phyloP scores from a whole-genome alignment of 2,329 filamentous ascomycete species.

The Colletotrichum spaethianum region DNA sequence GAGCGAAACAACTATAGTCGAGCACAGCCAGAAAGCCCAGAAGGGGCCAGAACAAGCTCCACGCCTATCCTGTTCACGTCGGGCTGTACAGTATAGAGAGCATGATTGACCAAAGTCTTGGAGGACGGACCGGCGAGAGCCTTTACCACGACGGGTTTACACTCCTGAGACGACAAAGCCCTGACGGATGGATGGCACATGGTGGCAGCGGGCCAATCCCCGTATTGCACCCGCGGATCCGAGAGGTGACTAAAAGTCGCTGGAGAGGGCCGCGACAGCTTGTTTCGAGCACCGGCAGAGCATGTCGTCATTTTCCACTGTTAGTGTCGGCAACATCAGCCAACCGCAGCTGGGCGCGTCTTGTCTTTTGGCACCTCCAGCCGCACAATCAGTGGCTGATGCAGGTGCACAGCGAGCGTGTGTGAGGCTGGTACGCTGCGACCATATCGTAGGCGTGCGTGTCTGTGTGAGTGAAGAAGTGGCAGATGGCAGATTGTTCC shows the following conservation, averaged over 20 bases:
- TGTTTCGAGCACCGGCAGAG: slow-evolving; percentile 5
- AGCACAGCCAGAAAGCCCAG: not conserved
- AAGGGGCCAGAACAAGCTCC: not conserved
- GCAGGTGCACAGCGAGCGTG: not conserved
- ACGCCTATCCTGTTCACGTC: slow-evolving; percentile 8
- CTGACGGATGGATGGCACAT: not conserved
- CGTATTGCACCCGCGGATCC: not conserved
- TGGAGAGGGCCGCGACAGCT: slow-evolving; percentile 9
- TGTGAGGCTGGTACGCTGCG: not conserved
- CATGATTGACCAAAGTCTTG: not conserved
- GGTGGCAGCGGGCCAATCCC: not conserved
- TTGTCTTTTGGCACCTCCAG: not conserved
- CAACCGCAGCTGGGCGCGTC: slow-evolving; percentile 1
- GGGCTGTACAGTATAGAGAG: not conserved
- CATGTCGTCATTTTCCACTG: slow-evolving; percentile 31
- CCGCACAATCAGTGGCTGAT: slow-evolving; percentile 14
- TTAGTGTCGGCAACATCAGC: slow-evolving; percentile 4
- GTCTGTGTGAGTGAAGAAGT: not conserved
- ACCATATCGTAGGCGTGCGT: not conserved
- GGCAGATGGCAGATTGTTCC: not conserved
- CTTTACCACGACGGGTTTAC: not conserved
- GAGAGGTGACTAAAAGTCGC: not conserved
- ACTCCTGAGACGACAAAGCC: not conserved
- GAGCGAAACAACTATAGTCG: not conserved
- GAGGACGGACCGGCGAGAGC: too few relatives aligned